Percentiles rank a stretch among this genome's conserved stretches.
phyloP scores from a whole-genome alignment of 1,139 yeast species.

The Pichia cactophila region DNA sequence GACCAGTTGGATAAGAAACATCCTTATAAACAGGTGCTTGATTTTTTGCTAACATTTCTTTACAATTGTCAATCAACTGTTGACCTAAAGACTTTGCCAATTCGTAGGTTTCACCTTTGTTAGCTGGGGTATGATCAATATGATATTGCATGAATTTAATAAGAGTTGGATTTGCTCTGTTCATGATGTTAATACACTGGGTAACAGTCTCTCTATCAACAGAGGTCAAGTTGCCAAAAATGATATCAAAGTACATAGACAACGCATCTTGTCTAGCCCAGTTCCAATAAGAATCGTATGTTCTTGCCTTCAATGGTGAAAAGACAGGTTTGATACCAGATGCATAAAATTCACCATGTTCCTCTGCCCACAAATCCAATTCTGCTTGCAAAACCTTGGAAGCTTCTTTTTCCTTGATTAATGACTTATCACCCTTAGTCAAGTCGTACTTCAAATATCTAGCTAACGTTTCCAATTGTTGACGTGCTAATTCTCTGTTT shows the following conservation, averaged over 20 bases:
- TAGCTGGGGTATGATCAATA: constrained; percentile 83
- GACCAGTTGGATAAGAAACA: constrained; percentile 90
- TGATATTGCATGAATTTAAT: constrained; percentile 97
- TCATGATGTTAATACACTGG: constrained; percentile 96
- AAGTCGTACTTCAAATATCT: constrained; percentile 89
- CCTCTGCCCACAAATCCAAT: constrained; percentile 86
- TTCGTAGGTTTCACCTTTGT: constrained; percentile 82
- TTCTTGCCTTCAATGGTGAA: constrained; percentile 88
- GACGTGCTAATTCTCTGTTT: constrained; percentile 82
- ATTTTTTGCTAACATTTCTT: constrained; percentile 56
- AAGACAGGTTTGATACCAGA: constrained; percentile 86
- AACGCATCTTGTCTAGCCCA: constrained; percentile 98
- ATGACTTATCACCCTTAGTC: constrained; percentile 82
- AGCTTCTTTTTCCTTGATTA: constrained; percentile 82
- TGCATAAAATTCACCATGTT: constrained; percentile 93
- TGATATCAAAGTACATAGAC: constrained; percentile 89
- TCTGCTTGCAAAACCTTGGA: constrained; percentile 77
- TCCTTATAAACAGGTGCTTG: constrained; percentile 88
- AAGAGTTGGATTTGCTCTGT: constrained; percentile 89
- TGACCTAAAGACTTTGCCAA: constrained; percentile 86
- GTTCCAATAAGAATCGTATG: constrained; percentile 97
- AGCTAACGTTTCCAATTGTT: constrained; percentile 91
- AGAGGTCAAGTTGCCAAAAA: constrained; percentile 83
- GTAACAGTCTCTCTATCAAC: constrained; percentile 94
- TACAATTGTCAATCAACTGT: constrained; percentile 92